Base-by-base conservation (phyloP, 257 asterid genomes). In the Solanum rostratum region DNA sequence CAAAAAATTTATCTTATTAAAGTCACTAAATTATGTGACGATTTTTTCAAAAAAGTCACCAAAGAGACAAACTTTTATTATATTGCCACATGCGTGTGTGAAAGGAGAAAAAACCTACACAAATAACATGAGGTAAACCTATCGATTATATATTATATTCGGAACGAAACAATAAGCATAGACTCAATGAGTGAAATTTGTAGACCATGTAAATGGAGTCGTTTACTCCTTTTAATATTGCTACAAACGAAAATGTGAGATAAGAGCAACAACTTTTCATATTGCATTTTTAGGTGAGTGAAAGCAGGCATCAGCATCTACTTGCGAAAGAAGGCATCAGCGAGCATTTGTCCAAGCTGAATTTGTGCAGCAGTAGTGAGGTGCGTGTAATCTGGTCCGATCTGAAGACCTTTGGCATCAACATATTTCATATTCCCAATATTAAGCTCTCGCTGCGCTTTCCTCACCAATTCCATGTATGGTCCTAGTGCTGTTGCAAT, bases 381-480 rank as follows among this genome's bases (percentile, higher is more conserved):
- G 73, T 90, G 93, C 39, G 89, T 27, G 12, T 39, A 49, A 86
- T 90, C 93, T 7, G 87, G 87, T n/a, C 82, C 79, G 79, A 90
- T n/a, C 65, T 82, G 73, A 37, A 85, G 9, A 4, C 91, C 90
- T 82, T 80, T 87, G 18, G 91, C 90, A 85, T 90, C 93, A 3
- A 90, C 90, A 62, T 68, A 59, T 33, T 22, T 73, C 60, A 89
- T 66, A 74, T 85, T 84, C 11, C 83, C 83, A 41, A 89, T 87
- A 16, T 74, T 53, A 10, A 79, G 74, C 50, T 83, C 89, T 83
- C 84, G 39, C 54, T 90, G 91, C 19, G 90, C 87, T 59, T 87
- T 37, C 79, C 91, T 88, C 27, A 90, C 85, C 52, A 29, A 45
- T 14, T 86, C 90, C 3, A 81, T 41, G 52, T 74, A 87, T 7